Base-by-base conservation (phyloP, 208 protist genomes). In the Crithidia expoeki region DNA sequence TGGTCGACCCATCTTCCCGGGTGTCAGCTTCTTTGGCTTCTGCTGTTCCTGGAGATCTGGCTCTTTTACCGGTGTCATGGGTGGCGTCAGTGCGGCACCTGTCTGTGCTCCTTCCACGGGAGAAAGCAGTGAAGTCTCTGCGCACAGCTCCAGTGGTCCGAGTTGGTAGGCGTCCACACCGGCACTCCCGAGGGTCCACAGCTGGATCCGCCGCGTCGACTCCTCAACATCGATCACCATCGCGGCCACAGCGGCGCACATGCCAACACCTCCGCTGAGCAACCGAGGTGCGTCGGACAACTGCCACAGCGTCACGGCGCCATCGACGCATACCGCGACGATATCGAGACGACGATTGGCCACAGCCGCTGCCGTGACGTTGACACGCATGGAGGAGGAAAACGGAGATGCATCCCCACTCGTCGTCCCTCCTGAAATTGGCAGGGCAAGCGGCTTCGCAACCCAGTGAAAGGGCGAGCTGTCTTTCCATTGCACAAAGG, bases 251-350 rank as follows among this genome's bases (percentile, higher is more conserved):
- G 63, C 7, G 0, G 47, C 5, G 30, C 10, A 7, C 21, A 23
- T 4, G 21, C 3, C 4, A 2, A 2, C 47, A 28, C 44, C 19
- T 16, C 51, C 12, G 27, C 25, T 46, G 33, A 77, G 32, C 7
- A 71, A 51, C 17, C 34, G 33, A 4, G 64, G 56, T 1, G 21
- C 53, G 40, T 71, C 72, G 14, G 53, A 30, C 10, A 77, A 47
- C 53, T 71, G 72, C 72, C 72, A 77, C 27, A 58, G 55, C 21
- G 57, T 25, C 46, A 71, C 34, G 23, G 36, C 23, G 4, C 56
- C 38, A 2, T 53, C 64, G 3, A 53, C 63, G 51, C 72, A 77
- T 3, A 77, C 14, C 1, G 30, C 38, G 0, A 49, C 72, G 4
- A 71, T 47, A 46, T 77, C 62, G 7, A 64, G 38, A 2, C 64